Evolutionary conservation across 2,329 filamentous ascomycete genomes (phyloP).

Genomic region (Fusarium sp.): DNA sequence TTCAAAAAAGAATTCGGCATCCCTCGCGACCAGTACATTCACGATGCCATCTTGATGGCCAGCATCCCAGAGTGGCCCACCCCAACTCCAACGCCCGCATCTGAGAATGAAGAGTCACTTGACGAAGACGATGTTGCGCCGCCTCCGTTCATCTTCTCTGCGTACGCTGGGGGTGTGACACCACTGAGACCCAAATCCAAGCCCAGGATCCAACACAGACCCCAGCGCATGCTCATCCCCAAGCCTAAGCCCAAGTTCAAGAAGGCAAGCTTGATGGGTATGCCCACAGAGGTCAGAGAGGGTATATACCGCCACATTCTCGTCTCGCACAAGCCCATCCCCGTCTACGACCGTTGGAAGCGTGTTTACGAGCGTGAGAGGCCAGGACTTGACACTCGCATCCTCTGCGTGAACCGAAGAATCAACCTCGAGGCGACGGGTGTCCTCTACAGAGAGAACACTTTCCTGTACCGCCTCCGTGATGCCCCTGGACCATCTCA

Average conservation of each 20-base stretch:
- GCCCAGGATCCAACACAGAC: too few species aligned
- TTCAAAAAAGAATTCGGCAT: conserved; percentile 24
- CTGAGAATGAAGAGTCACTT: conserved; percentile 6
- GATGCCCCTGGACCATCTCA: conserved; percentile 45
- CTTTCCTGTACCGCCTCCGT: conserved; percentile 59
- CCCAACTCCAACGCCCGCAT: neutral
- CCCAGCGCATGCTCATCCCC: neutral
- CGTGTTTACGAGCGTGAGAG: conserved; percentile 46
- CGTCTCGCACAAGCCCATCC: conserved; percentile 46
- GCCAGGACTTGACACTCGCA: conserved; percentile 47
- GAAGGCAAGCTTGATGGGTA: conserved; percentile 15
- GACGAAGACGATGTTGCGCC: conserved; percentile 31
- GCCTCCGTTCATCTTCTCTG: conserved; percentile 15
- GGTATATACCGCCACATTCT: conserved; percentile 49
- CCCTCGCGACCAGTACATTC: conserved; percentile 21
- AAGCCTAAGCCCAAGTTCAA: neutral
- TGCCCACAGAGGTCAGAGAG: conserved; percentile 48
- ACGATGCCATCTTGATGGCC: conserved; percentile 8
- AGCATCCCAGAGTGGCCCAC: neutral
- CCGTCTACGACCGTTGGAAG: conserved; percentile 50
- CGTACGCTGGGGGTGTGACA: neutral
- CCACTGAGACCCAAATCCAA: neutral
- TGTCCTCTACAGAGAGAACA: conserved; percentile 62
- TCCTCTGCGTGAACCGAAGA: conserved; percentile 52
- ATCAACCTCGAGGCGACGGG: conserved; percentile 52